Conservation (phyloP, 2,329 filamentous ascomycete species). For the Penicillium sp. region DNA sequence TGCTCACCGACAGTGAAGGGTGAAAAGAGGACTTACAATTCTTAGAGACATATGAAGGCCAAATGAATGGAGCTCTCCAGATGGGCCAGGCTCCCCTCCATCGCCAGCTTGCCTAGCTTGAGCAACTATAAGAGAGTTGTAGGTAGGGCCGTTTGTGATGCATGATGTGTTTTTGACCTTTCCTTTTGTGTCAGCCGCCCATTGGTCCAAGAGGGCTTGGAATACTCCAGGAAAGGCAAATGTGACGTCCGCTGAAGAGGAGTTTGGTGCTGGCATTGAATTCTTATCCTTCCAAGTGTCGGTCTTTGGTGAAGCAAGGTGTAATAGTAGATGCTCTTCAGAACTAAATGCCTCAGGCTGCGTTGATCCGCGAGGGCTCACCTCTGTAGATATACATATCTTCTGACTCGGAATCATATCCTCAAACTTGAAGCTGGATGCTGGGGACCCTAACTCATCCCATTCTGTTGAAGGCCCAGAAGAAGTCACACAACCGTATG, state of each 20-base stretch:
- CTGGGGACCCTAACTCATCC: not conserved
- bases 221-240: constrained; percentile 26
- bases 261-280: constrained; percentile 5
- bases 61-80: constrained; percentile 14
- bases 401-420: not conserved
- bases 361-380: constrained; percentile 9
- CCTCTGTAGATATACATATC: not conserved
- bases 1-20: not conserved
- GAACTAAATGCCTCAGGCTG: constrained; percentile 7
- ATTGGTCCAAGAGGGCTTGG: constrained; percentile 22
- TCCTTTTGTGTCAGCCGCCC: constrained; percentile 6
- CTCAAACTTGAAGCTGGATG: constrained; percentile 1
- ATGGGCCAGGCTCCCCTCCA: not conserved
- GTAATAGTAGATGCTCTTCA: constrained; percentile 6
- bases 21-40: constrained; percentile 8
- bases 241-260: constrained; percentile 16
- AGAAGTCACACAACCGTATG: not conserved
- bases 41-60: constrained; percentile 20
- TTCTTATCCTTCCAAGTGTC: not conserved
- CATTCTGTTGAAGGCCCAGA: not conserved
- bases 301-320: not conserved
- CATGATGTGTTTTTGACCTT: not conserved
- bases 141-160: not conserved
- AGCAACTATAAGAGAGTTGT: not conserved
- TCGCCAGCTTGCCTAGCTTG: not conserved